These are phyloP conservation scores for Nicotiana attenuata DNA, from an alignment of 257 asterid species.

Conservation along the genomic window DNA sequence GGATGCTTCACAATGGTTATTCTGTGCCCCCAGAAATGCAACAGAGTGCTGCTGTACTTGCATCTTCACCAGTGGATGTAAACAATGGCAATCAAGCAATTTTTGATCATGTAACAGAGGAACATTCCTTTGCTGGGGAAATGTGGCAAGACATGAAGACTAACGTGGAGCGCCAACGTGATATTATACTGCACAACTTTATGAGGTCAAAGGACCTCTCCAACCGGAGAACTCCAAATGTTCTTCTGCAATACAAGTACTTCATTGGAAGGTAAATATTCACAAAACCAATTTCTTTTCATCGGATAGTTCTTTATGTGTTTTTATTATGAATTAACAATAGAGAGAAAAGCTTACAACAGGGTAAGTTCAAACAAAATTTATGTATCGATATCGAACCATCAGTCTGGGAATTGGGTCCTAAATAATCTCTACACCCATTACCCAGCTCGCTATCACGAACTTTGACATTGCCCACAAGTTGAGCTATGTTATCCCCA, in stretches of 20 bases:
- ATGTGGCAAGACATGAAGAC: constrained; percentile 58
- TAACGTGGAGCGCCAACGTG: constrained; percentile 48
- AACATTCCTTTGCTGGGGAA: constrained; percentile 60
- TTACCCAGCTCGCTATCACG: neutral
- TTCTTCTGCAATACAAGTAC: constrained; percentile 57
- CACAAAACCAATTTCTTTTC: neutral
- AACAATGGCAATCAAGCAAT: constrained; percentile 30
- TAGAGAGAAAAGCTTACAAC: neutral
- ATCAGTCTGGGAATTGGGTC: neutral
- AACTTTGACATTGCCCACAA: neutral
- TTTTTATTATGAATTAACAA: neutral
- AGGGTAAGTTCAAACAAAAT: neutral
- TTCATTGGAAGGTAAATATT: constrained; percentile 68
- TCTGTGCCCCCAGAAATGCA: constrained; percentile 70
- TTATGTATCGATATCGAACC: neutral
- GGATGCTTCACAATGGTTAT: constrained; percentile 87
- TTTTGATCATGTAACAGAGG: constrained; percentile 23
- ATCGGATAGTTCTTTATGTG: neutral
- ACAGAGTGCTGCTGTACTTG: constrained; percentile 27
- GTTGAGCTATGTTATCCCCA: neutral
- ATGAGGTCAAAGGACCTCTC: constrained; percentile 74
- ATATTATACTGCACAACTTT: constrained; percentile 53
- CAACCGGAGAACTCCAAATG: constrained; percentile 59
- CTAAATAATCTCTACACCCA: neutral
- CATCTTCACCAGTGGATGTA: constrained; percentile 22